Percentiles rank a stretch among this genome's conserved stretches.
Conservation (phyloP, 768 basidiomycete species). For the Collybia mongolica region DNA sequence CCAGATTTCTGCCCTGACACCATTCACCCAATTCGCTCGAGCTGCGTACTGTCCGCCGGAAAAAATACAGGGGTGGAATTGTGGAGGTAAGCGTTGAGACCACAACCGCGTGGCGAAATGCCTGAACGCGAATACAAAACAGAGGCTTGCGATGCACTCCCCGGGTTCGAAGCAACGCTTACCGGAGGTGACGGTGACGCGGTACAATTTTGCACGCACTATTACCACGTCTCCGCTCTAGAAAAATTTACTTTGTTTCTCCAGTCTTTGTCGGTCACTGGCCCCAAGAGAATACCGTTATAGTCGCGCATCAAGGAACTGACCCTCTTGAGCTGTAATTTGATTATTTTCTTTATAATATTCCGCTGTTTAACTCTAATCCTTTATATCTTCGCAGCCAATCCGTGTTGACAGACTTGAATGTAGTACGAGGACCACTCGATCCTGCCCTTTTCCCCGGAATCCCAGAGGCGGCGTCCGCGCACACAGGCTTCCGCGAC, state of each 20-base stretch:
- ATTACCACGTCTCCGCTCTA: too few species aligned
- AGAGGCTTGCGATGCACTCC: constrained; percentile 31
- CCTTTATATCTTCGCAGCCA: constrained; percentile 24
- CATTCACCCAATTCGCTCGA: constrained; percentile 32
- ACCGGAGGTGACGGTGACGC: constrained; percentile 29
- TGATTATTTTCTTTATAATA: too few species aligned
- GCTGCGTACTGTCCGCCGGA: constrained; percentile 30
- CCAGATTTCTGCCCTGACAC: constrained; percentile 13
- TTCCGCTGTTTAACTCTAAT: too few species aligned
- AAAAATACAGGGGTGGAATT: constrained; percentile 26
- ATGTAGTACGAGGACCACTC: constrained; percentile 35
- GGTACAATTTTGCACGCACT: constrained; percentile 26
- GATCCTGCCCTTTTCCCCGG: constrained; percentile 50
- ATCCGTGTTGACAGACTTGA: constrained; percentile 45
- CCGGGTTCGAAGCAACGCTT: constrained; percentile 27
- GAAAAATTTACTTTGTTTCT: background rate
- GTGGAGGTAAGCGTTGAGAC: constrained; percentile 20
- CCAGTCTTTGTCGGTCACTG: constrained; percentile 42
- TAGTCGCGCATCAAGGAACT: constrained; percentile 53
- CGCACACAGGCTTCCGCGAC: constrained; percentile 49
- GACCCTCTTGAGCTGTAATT: constrained; percentile 44
- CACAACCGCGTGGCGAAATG: background rate
- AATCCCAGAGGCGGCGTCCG: constrained; percentile 34
- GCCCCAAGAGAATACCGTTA: constrained; percentile 39
- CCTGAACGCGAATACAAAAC: background rate